Base-by-base conservation (phyloP, 129 eudicot genomes). In the Artemisia argyi region DNA sequence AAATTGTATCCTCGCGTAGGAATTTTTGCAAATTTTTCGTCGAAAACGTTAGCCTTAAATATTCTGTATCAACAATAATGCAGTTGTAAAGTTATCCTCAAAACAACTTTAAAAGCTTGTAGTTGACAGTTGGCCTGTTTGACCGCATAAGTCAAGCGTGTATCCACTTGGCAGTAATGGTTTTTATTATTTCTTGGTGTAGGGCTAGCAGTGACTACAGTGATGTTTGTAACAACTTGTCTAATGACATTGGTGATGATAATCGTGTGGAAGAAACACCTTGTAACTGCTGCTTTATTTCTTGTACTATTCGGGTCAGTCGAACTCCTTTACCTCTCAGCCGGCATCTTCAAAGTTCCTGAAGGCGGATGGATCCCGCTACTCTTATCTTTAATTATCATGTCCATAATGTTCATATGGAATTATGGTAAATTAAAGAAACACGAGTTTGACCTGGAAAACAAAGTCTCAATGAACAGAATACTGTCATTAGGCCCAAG, bases 301-400 rank as follows among this genome's bases (percentile, higher is more conserved):
- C 73, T 87, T 13, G 35, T 81, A 17, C 56, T 81, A 32, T 87
- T 83, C 17, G 92, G 92, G 39, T 81, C 85, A 0, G 39, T 87
- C 2, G 92, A 87, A 39, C 84, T 83, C 22, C 76, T 84, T 52
- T 87, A 87, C 55, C 81, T 87, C 74, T 84, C 92, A 0, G 86
- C 92, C 2, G 80, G 81, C 50, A 26, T 87, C 17, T 67, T 74
- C 18, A 87, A 83, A 64, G 75, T 87, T 26, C 92, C 84, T 0
- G 82, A 83, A 78, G 83, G 92, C 2, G 92, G 88, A 2, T 87
- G 92, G 92, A 73, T 87, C 60, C 80, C 92, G 7, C 79, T 87
- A 2, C 79, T 76, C 44, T 73, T 81, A 8, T 76, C 92, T 0
- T 62, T 76, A 15, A 73, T 76, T 59, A 58, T 84, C 60, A 68